Evolutionary conservation across 1,284 basidiomycete species (phyloP).

Genomic region (Fomitopsis palustris): DNA sequence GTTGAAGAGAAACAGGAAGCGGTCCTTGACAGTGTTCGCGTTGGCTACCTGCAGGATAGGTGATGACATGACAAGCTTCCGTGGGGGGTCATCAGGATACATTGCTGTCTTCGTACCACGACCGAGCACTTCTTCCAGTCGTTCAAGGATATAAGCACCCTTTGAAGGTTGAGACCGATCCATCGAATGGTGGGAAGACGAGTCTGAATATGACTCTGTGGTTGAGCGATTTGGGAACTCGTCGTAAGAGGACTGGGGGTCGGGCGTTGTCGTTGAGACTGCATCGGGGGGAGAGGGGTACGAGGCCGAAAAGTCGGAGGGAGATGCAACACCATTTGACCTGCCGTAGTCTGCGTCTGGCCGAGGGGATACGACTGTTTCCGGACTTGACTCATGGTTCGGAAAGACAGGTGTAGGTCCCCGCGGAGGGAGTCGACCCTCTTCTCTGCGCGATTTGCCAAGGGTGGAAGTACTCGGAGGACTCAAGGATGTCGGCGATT

Average conservation of each 20-base stretch:
- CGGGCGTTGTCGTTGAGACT: slow-evolving; percentile 64
- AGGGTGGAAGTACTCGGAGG: slow-evolving; percentile 36
- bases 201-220: slow-evolving; percentile 42
- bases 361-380: slow-evolving; percentile 14
- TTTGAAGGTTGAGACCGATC: slow-evolving; percentile 29
- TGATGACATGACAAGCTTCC: slow-evolving; percentile 80
- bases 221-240: slow-evolving; percentile 52
- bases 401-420: slow-evolving; percentile 7
- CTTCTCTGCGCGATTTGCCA: slow-evolving; percentile 18
- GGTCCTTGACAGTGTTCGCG: slow-evolving; percentile 91
- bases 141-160: slow-evolving; percentile 52
- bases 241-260: slow-evolving; percentile 63
- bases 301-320: slow-evolving; percentile 26
- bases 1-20: slow-evolving; percentile 93
- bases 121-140: slow-evolving; percentile 63
- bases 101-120: slow-evolving; percentile 58
- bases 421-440: slow-evolving; percentile 2
- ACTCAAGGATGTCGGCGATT: slow-evolving; percentile 44
- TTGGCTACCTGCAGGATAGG: slow-evolving; percentile 94
- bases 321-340: slow-evolving; percentile 18
- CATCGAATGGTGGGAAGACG: slow-evolving; percentile 43
- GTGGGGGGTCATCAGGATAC: slow-evolving; percentile 79
- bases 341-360: slow-evolving; percentile 15
- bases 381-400: slow-evolving; percentile 7
- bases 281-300: slow-evolving; percentile 54